phyloP scores from a whole-genome alignment of 352 stramenopile genomes.

The Phytophthora pisi region DNA sequence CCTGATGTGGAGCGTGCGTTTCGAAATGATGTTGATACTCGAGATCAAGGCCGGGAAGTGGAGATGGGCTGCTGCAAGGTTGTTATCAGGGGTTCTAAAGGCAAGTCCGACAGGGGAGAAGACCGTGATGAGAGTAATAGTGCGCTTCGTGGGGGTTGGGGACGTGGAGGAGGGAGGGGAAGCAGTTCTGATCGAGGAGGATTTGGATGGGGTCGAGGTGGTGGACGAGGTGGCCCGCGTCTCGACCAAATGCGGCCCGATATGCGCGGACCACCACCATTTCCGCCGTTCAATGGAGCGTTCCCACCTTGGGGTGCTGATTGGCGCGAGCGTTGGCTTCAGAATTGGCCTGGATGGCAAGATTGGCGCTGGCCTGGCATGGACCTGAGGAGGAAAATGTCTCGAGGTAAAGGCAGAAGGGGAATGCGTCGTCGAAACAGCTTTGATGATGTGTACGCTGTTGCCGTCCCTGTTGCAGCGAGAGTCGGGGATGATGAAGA shows the following conservation, averaged over 20 bases:
- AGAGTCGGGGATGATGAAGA: slow-evolving; percentile 11
- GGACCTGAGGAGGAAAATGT: slow-evolving; percentile 14
- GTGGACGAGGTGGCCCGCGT: slow-evolving; percentile 19
- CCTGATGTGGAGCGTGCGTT: slow-evolving; percentile 29
- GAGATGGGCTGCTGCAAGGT: slow-evolving; percentile 51
- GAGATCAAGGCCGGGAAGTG: slow-evolving; percentile 28
- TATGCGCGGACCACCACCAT: slow-evolving; percentile 13
- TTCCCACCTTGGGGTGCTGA: slow-evolving; percentile 23
- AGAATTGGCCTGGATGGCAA: slow-evolving; percentile 24
- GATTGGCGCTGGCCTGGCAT: slow-evolving; percentile 22
- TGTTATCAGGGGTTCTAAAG: slow-evolving; percentile 28
- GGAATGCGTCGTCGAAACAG: slow-evolving; percentile 51
- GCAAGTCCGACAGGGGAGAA: slow-evolving; percentile 1
- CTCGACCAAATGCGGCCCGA: slow-evolving; percentile 23
- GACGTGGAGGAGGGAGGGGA: slow-evolving; percentile 20
- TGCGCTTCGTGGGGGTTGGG: slow-evolving; percentile 3
- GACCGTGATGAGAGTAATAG: slow-evolving; percentile 12
- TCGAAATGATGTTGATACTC: slow-evolving; percentile 27
- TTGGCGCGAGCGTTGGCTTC: slow-evolving; percentile 27
- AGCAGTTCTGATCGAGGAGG: slow-evolving; percentile 12
- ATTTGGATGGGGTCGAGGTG: slow-evolving; percentile 23
- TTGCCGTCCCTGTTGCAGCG: slow-evolving; percentile 29
- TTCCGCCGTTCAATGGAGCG: slow-evolving; percentile 18
- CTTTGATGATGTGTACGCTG: slow-evolving; percentile 52
- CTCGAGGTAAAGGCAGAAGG: slow-evolving; percentile 10